Evolutionary conservation across 768 basidiomycete genomes (phyloP).

Genomic region (Tulasnella sp.): DNA sequence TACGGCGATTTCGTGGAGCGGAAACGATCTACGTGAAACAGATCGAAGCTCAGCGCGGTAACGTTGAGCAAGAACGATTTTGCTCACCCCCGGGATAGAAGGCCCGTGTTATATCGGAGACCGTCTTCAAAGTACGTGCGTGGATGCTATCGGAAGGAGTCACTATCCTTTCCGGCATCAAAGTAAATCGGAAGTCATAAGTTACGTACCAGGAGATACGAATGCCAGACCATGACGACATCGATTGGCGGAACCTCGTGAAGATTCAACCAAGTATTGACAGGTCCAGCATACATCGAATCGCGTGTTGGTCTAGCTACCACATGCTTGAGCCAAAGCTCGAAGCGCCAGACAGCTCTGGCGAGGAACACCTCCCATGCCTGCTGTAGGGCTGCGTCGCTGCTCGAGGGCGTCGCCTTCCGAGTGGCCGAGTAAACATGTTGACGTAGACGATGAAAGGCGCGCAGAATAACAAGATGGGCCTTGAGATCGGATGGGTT

Average conservation of each 20-base stretch:
- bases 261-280: background rate
- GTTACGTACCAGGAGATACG: slow-evolving; percentile 19
- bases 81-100: background rate
- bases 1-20: slow-evolving; percentile 9
- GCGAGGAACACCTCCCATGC: slow-evolving; percentile 22
- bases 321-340: slow-evolving; percentile 16
- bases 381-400: background rate
- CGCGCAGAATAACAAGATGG: background rate
- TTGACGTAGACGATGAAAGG: background rate
- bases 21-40: slow-evolving; percentile 4
- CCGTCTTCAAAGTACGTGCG: slow-evolving; percentile 23
- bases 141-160: slow-evolving; percentile 19
- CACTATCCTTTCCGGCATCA: background rate
- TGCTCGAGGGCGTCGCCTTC: background rate
- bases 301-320: background rate
- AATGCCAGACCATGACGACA: slow-evolving; percentile 24
- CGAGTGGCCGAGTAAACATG: background rate
- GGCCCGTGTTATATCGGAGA: slow-evolving; percentile 1
- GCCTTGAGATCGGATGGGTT: background rate
- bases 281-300: background rate
- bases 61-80: background rate
- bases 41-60: background rate
- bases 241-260: slow-evolving; percentile 22
- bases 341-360: slow-evolving; percentile 22
- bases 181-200: background rate